Conservation (phyloP, 177 flowering plant genomes). For the Vitis hybrid region DNA sequence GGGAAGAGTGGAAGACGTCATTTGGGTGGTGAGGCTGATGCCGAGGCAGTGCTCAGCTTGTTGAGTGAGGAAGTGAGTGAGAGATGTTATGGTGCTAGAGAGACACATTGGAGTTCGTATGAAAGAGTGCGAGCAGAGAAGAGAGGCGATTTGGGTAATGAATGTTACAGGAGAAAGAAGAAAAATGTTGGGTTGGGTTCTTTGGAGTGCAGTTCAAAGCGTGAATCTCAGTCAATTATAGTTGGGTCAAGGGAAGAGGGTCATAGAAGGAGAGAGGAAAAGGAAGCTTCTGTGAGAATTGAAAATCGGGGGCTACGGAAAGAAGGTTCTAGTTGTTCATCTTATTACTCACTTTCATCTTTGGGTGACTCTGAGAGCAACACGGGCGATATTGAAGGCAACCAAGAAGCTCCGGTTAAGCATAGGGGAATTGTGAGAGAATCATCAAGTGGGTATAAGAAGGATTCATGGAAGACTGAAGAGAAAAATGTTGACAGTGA, state of each 20-base stretch:
- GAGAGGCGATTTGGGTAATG: conserved; percentile 24
- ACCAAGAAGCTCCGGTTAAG: conserved; percentile 32
- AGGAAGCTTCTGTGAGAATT: conserved; percentile 22
- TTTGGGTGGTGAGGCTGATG: conserved; percentile 34
- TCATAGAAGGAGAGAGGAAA: conserved; percentile 22
- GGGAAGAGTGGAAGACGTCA: conserved; percentile 22
- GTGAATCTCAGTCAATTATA: conserved; percentile 15
- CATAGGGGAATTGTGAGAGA: conserved; percentile 32
- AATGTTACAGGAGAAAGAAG: conserved; percentile 24
- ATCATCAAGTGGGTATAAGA: conserved; percentile 18
- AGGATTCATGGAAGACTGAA: conserved; percentile 19
- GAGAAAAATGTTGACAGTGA: conserved; percentile 19
- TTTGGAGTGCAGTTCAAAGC: conserved; percentile 23
- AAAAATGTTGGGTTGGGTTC: conserved; percentile 26
- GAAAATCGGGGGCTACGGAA: conserved; percentile 38
- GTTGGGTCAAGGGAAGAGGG: conserved; percentile 20
- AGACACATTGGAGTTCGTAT: conserved; percentile 18
- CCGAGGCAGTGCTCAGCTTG: conserved; percentile 67
- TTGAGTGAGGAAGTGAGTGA: conserved; percentile 53
- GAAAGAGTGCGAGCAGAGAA: conserved; percentile 29
- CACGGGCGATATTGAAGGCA: conserved; percentile 42
- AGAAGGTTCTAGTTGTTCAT: conserved; percentile 59
- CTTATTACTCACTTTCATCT: conserved; percentile 59
- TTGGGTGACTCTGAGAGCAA: conserved; percentile 48
- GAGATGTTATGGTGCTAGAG: conserved; percentile 27